Evolutionary conservation across 306 rosid species (phyloP).

Genomic region (Rubus parviflorus): DNA sequence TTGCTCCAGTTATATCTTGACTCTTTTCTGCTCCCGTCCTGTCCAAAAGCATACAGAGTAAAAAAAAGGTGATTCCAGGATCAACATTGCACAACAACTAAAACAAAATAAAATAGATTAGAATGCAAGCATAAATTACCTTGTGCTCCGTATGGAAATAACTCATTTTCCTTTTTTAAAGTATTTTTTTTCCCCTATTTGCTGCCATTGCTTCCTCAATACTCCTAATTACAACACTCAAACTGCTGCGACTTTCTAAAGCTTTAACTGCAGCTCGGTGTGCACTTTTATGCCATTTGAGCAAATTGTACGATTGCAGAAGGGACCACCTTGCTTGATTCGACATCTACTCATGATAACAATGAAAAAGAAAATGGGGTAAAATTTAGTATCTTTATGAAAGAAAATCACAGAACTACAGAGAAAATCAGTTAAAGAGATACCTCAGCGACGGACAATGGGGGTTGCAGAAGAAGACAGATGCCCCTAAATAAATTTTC

Average conservation of each 20-base stretch:
- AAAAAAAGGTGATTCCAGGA: not conserved
- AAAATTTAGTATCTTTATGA: not conserved
- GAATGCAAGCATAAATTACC: not conserved
- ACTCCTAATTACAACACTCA: conserved; percentile 71
- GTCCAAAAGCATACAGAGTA: not conserved
- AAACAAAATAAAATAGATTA: not conserved
- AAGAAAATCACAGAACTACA: conserved; percentile 18
- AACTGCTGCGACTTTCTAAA: conserved; percentile 70
- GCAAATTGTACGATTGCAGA: conserved; percentile 88
- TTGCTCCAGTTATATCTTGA: not conserved
- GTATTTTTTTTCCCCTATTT: conserved; percentile 28
- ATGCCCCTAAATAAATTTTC: conserved; percentile 81
- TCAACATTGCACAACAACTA: not conserved
- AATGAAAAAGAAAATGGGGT: conserved; percentile 13
- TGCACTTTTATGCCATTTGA: conserved; percentile 81
- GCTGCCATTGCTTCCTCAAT: conserved; percentile 72
- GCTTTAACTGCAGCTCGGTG: conserved; percentile 91
- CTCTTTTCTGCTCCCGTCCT: not conserved
- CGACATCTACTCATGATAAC: conserved; percentile 64
- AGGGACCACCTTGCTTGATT: conserved; percentile 99
- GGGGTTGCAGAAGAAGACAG: conserved; percentile 82
- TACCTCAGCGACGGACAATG: conserved; percentile 79
- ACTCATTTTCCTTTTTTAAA: not conserved
- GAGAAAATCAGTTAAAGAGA: conserved; percentile 24
- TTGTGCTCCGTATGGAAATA: not conserved